A percentile compares a stretch with the other conserved stretches of the same genome.
phyloP scores from a whole-genome alignment of 2,329 filamentous ascomycete genomes.

The Madurella mycetomatis region DNA sequence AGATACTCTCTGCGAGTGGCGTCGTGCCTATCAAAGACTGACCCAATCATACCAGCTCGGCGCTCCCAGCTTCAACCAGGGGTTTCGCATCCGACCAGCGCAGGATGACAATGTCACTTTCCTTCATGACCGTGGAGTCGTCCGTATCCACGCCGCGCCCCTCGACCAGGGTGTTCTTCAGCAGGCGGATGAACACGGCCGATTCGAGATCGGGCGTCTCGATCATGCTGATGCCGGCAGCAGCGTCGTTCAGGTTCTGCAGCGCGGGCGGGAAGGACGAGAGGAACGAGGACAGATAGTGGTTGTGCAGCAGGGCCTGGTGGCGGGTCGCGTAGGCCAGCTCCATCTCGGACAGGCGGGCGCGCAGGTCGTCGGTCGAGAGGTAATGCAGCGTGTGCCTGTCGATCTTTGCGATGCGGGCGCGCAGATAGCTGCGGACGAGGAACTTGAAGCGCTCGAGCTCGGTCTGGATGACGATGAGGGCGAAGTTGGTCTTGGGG shows the following conservation, averaged over 20 bases:
- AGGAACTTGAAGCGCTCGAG: slow-evolving; percentile 92
- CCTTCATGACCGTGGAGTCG: slow-evolving; percentile 51
- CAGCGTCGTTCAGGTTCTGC: slow-evolving; percentile 83
- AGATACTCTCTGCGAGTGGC: no score
- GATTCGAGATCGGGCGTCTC: slow-evolving; percentile 77
- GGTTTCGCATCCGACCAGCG: slow-evolving; percentile 69
- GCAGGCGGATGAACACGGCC: slow-evolving; percentile 77
- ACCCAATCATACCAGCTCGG: slow-evolving; percentile 53
- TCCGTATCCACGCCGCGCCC: slow-evolving; percentile 62
- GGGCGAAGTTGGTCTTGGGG: slow-evolving; percentile 82
- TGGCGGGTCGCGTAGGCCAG: slow-evolving; percentile 78
- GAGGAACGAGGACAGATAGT: slow-evolving; percentile 84
- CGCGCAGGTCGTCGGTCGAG: slow-evolving; percentile 48
- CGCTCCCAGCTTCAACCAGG: slow-evolving; percentile 50
- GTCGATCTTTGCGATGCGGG: slow-evolving; percentile 87
- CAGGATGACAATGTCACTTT: slow-evolving; percentile 64
- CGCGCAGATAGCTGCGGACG: slow-evolving; percentile 74
- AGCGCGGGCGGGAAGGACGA: slow-evolving; percentile 72
- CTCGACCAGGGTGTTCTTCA: slow-evolving; percentile 56
- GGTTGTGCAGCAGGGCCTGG: slow-evolving; percentile 75
- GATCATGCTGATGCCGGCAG: slow-evolving; percentile 88
- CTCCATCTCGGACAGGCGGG: slow-evolving; percentile 71
- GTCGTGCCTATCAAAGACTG: background rate
- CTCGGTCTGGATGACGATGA: slow-evolving; percentile 95
- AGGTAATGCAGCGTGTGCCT: slow-evolving; percentile 71